Conservation (phyloP, 1,284 basidiomycete genomes). For the Heterobasidion irregulare region DNA sequence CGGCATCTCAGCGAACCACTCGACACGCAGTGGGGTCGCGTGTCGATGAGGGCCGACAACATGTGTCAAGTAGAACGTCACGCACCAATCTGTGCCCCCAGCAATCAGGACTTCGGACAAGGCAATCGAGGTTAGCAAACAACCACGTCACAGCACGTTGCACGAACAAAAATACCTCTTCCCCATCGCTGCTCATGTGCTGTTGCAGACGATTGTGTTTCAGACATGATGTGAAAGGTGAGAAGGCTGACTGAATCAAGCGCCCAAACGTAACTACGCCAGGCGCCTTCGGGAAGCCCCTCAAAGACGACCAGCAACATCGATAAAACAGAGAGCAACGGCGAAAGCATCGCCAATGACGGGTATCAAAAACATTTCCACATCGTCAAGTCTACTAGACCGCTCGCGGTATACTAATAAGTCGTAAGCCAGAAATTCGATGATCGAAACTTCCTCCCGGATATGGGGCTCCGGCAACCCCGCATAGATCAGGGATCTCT, state of each 20-base stretch:
- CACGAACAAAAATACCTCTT: conserved; percentile 1
- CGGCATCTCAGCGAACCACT: background rate
- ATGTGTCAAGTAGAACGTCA: conserved; percentile 6
- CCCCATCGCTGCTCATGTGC: background rate
- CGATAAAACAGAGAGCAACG: background rate
- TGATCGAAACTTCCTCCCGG: background rate
- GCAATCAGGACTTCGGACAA: conserved; percentile 60
- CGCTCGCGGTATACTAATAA: background rate
- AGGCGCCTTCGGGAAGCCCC: too few relatives aligned
- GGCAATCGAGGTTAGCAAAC: background rate
- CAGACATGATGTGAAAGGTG: background rate
- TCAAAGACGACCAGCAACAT: too few relatives aligned
- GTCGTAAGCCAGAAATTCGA: background rate
- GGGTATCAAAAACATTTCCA: background rate
- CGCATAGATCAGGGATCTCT: background rate
- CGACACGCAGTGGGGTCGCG: background rate
- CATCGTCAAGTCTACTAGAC: background rate
- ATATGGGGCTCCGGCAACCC: background rate
- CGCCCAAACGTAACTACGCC: background rate
- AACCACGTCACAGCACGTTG: background rate
- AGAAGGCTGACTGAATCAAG: background rate
- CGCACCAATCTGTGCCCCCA: conserved; percentile 81
- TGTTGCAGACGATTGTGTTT: background rate
- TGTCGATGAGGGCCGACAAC: too few relatives aligned
- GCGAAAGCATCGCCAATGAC: too few relatives aligned